Evolutionary conservation across 768 basidiomycete genomes (phyloP).

Genomic region (Suillus paluster): DNA sequence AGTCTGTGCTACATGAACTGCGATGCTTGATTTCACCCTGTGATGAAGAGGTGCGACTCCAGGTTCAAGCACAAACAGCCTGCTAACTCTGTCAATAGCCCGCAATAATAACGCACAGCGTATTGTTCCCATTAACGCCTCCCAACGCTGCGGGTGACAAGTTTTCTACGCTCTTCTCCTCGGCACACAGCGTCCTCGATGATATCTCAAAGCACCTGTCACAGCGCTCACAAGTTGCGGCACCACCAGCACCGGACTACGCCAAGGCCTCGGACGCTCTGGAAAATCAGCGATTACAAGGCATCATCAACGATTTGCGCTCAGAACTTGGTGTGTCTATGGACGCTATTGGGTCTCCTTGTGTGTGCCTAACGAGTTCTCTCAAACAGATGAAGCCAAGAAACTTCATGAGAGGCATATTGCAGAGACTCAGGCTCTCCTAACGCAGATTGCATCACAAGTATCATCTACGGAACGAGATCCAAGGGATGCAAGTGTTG

Average conservation of each 20-base stretch:
- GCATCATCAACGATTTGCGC: conserved; percentile 53
- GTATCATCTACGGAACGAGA: conserved; percentile 25
- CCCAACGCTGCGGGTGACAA: conserved; percentile 53
- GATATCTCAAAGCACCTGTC: conserved; percentile 33
- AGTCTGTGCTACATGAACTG: conserved; percentile 55
- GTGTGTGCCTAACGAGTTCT: conserved; percentile 14
- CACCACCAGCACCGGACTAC: conserved; percentile 20
- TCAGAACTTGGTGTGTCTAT: conserved; percentile 58
- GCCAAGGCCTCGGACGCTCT: conserved; percentile 32
- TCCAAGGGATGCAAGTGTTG: conserved; percentile 50
- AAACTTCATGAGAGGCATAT: conserved; percentile 47
- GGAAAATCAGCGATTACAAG: conserved; percentile 56
- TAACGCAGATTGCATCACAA: conserved; percentile 57
- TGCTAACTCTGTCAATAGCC: conserved; percentile 40
- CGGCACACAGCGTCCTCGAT: conserved; percentile 42
- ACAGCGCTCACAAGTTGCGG: conserved; percentile 14
- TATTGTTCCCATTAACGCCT: conserved; percentile 58
- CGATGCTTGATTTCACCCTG: conserved; percentile 43
- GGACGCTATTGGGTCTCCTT: conserved; percentile 1
- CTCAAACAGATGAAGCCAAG: conserved; percentile 49
- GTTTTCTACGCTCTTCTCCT: conserved; percentile 47
- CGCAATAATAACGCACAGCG: conserved; percentile 47
- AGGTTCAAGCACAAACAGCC: conserved; percentile 6
- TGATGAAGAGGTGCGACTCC: conserved; percentile 51
- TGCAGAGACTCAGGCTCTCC: conserved; percentile 53